These are phyloP conservation scores for Mucor indicus DNA, from an alignment of 371 early-diverging fungal genomes.

Conservation along the genomic window DNA sequence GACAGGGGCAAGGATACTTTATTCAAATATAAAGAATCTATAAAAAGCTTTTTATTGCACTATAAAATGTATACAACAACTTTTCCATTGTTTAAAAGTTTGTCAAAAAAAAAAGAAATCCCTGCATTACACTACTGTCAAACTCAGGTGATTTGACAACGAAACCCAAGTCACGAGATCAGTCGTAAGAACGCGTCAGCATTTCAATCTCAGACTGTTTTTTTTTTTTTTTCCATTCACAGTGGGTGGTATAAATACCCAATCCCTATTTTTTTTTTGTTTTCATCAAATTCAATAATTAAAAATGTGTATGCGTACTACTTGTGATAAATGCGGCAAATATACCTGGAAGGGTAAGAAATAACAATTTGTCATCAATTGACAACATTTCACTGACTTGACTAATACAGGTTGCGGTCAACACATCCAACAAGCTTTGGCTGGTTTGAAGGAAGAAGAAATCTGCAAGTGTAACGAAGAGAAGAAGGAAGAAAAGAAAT, in stretches of 20 bases:
- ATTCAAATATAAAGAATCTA: no score
- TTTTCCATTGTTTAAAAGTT: no score
- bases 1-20: no score
- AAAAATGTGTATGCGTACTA: slow-evolving; percentile 27
- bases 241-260: no score
- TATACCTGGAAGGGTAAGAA: slow-evolving; percentile 30
- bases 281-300: neutral
- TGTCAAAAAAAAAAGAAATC: no score
- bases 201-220: neutral
- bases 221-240: no score
- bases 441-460: slow-evolving; percentile 31
- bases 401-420: slow-evolving; percentile 24
- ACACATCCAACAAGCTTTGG: slow-evolving; percentile 30
- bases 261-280: neutral
- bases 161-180: no score
- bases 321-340: slow-evolving; percentile 25
- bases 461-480: slow-evolving; percentile 32
- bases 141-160: no score
- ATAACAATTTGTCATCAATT: no score
- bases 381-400: neutral
- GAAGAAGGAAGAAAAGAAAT: neutral
- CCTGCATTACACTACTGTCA: no score
- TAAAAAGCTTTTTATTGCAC: no score
- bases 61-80: neutral
- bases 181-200: slow-evolving; percentile 17